Base-by-base conservation (phyloP, 23 red algal species). In the Gracilaria caudata region DNA sequence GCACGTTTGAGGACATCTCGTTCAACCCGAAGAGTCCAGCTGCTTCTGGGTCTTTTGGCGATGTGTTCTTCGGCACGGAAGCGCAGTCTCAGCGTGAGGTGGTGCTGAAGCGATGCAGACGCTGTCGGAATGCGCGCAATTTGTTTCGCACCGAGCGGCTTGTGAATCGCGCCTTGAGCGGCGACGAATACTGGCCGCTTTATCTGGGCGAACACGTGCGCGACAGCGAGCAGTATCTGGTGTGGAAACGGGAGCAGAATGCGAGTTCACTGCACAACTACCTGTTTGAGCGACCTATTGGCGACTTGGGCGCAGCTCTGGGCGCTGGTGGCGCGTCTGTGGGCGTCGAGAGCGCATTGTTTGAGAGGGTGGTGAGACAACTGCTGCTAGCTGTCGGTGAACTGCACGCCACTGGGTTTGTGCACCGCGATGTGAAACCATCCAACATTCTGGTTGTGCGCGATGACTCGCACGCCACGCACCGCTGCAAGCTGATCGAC, bases 391-490 rank as follows among this genome's bases (percentile, higher is more conserved):
- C 83, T 23, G 45, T 96, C 25, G 59, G 38, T 1, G 83, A 92
- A 58, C 61, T 96, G 64, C 94, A 96, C 51, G 65, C 36, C 0
- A 47, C 26, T 29, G 94, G 94, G n/a, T 64, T 96, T 29, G 86
- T 92, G 33, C 94, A 96, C 81, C 83, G 94, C 2, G 94, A 96
- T 32, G 77, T 96, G 41, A 96, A 96, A 40, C 94, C 94, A 4
- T 26, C 57, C 33, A 96, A 96, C 63, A 59, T 96, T 12, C 55
- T 96, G 29, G 88, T 92, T 11, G 44, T 58, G 4, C 12, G 34
- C 16, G 88, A 46, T n/a, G 43, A 57, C 9, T 0, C 68, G 6
- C 45, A 20, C 25, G 33, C 40, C 0, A 49, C 12, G 14, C 24
- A 33, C 8, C 79, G 71, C 10, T 16, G 47, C 70, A 86, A 93